A percentile compares a stretch with the other conserved stretches of the same genome.
Conservation (phyloP, 805 yeast species). For the Yarrowia osloensis region DNA sequence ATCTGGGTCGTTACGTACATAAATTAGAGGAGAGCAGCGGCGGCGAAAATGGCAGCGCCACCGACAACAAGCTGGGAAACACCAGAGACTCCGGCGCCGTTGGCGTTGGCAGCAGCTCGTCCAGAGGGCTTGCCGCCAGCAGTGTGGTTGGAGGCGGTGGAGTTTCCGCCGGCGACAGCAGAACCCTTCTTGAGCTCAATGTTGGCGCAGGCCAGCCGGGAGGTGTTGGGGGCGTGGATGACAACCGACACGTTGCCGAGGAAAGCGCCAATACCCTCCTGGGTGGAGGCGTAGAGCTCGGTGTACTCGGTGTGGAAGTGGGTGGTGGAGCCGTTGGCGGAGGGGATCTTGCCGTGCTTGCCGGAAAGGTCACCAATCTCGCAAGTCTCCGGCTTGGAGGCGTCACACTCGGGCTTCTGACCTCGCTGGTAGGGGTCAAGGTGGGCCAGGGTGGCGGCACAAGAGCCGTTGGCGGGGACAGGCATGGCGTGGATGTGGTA, state of each 20-base stretch:
- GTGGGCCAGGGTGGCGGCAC: conserved; percentile 58
- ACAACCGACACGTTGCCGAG: conserved; percentile 50
- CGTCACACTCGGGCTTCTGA: conserved; percentile 52
- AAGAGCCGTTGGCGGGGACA: conserved; percentile 53
- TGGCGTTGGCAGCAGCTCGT: not conserved
- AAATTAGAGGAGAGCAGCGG: conserved; percentile 26
- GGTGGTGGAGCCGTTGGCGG: conserved; percentile 45
- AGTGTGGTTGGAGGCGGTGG: conserved; percentile 11
- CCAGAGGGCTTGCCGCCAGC: conserved; percentile 1
- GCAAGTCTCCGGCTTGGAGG: conserved; percentile 57
- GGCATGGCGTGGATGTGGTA: conserved; percentile 68
- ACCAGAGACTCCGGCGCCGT: conserved; percentile 18
- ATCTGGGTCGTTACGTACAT: conserved; percentile 21
- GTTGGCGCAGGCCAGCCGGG: conserved; percentile 64
- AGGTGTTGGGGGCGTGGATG: conserved; percentile 57
- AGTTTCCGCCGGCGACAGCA: conserved; percentile 1
- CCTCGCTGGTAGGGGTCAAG: conserved; percentile 67
- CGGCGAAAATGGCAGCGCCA: conserved; percentile 21
- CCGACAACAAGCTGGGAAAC: conserved; percentile 25
- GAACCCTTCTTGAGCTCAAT: conserved; percentile 41
- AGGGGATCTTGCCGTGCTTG: conserved; percentile 70
- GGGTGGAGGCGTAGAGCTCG: conserved; percentile 67
- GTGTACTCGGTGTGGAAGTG: conserved; percentile 55
- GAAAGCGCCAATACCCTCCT: conserved; percentile 56
- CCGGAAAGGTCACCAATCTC: conserved; percentile 78